Evolutionary conservation across 2,329 filamentous ascomycete species (phyloP).

Genomic region (Colletotrichum limetticola): DNA sequence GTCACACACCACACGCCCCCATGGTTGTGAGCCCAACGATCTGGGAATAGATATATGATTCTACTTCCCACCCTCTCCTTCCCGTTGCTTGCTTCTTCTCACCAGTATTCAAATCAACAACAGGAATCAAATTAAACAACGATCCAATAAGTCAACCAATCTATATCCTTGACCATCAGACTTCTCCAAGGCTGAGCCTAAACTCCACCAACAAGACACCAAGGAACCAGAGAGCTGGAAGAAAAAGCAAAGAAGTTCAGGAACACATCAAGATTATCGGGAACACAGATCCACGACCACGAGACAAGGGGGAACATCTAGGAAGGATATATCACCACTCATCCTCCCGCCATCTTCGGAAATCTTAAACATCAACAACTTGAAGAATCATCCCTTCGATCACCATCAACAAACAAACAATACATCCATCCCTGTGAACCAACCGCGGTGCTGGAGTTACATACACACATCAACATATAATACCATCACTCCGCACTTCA

Average conservation of each 20-base stretch:
- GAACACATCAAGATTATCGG: neutral
- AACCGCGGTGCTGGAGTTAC: neutral
- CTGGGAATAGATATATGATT: slow-evolving; percentile 29
- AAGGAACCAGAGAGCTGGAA: slow-evolving; percentile 29
- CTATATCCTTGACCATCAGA: neutral
- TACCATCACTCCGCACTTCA: neutral
- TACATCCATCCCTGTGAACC: neutral
- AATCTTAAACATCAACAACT: neutral
- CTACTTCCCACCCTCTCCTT: slow-evolving; percentile 12
- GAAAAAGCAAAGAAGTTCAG: slow-evolving; percentile 11
- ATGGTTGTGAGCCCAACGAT: slow-evolving; percentile 4
- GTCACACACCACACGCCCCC: neutral
- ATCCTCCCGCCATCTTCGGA: neutral
- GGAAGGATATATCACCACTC: slow-evolving; percentile 6
- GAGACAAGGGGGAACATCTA: slow-evolving; percentile 19
- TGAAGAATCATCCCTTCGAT: neutral
- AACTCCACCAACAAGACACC: neutral
- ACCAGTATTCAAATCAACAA: neutral
- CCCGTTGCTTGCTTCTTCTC: neutral
- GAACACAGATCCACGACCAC: neutral
- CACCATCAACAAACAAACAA: neutral
- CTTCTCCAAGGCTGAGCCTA: neutral
- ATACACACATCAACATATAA: slow-evolving; percentile 4
- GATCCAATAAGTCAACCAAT: neutral
- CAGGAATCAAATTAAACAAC: neutral